Percentiles rank a stretch among this genome's conserved stretches.
These are phyloP conservation scores for Bifiguratus adelaidae DNA, from an alignment of 192 early-diverging fungal genomes.

Conservation along the genomic window DNA sequence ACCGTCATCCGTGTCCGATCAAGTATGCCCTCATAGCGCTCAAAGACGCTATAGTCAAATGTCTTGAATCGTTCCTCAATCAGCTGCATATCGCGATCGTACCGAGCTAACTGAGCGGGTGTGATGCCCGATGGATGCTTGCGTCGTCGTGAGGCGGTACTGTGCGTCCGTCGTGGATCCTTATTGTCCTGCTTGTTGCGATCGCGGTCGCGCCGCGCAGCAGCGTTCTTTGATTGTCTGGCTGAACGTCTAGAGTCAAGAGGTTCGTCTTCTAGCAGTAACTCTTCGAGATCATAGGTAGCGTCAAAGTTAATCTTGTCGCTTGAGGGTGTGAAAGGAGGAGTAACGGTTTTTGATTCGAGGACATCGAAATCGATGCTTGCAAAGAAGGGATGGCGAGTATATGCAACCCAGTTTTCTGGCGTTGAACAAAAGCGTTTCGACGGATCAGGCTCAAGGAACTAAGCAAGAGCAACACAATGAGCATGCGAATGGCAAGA, in stretches of 20 bases:
- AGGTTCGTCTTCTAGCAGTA: conserved; percentile 60
- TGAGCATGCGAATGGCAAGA: not conserved
- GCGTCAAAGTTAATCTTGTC: conserved; percentile 64
- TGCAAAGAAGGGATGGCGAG: conserved; percentile 42
- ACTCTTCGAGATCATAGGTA: conserved; percentile 62
- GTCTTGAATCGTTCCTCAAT: conserved; percentile 62
- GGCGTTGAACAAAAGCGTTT: conserved; percentile 34
- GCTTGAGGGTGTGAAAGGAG: conserved; percentile 31
- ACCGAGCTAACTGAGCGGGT: conserved; percentile 27
- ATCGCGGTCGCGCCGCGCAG: conserved; percentile 11
- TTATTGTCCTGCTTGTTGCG: conserved; percentile 12
- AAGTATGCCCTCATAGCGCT: conserved; percentile 55
- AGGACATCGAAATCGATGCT: conserved; percentile 27
- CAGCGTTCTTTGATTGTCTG: conserved; percentile 11
- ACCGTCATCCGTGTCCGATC: conserved; percentile 47
- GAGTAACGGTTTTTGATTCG: conserved; percentile 28
- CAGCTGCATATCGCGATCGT: conserved; percentile 50
- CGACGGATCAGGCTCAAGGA: conserved; percentile 36
- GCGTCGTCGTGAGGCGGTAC: conserved; percentile 9
- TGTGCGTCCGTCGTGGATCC: conserved; percentile 1
- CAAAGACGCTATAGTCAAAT: conserved; percentile 79
- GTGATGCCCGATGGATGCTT: conserved; percentile 12
- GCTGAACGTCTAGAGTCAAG: conserved; percentile 27
- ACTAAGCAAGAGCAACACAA: conserved; percentile 18
- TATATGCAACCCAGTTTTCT: conserved; percentile 21